These are phyloP conservation scores for Auricularia sp. DNA, from an alignment of 768 basidiomycete species.

Conservation along the genomic window DNA sequence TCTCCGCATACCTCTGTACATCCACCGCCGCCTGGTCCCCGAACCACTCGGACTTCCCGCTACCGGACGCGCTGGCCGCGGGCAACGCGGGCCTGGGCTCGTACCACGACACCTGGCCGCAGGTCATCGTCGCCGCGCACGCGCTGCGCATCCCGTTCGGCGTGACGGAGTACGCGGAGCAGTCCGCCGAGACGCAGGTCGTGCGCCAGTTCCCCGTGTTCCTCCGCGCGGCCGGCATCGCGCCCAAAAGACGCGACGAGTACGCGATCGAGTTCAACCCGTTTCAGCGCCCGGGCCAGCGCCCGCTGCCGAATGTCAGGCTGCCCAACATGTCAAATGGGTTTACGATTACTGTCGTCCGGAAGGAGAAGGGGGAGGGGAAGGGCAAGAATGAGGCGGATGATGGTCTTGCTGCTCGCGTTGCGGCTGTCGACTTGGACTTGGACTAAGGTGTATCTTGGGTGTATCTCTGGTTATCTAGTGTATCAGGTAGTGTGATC, in stretches of 20 bases:
- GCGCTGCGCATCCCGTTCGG: slow-evolving; percentile 22
- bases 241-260: slow-evolving; percentile 16
- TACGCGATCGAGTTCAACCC: slow-evolving; percentile 24
- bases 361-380: neutral
- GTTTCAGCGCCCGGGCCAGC: slow-evolving; percentile 24
- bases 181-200: slow-evolving; percentile 14
- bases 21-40: neutral
- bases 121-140: neutral
- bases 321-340: slow-evolving; percentile 15
- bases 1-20: neutral
- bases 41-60: neutral
- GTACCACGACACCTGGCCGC: neutral
- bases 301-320: slow-evolving; percentile 16
- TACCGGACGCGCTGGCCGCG: neutral
- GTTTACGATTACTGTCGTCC: neutral
- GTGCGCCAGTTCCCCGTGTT: neutral
- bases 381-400: neutral
- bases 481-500: too few species aligned
- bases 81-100: neutral
- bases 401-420: neutral
- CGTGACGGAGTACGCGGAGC: slow-evolving; percentile 28
- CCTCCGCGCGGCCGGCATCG: slow-evolving; percentile 8
- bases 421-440: neutral
- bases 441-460: neutral
- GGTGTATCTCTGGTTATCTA: too few species aligned